These are phyloP conservation scores for Vickermania spadyakhi DNA, from an alignment of 208 protist species.

Conservation along the genomic window DNA sequence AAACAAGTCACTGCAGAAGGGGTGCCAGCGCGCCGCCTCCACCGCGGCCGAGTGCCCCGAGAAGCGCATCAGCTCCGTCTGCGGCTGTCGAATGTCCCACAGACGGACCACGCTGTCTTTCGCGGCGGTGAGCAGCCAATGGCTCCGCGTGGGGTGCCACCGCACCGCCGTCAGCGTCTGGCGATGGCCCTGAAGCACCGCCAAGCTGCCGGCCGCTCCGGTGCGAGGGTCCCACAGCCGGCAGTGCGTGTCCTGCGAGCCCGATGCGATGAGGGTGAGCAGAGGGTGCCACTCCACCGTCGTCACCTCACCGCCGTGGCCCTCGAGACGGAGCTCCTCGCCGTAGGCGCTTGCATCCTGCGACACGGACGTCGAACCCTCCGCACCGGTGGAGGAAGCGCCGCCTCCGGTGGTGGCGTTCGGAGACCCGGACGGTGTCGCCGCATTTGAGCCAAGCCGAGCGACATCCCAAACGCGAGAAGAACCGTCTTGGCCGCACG, in stretches of 20 bases:
- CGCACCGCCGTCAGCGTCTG: slow-evolving; percentile 69
- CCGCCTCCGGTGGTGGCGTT: background rate
- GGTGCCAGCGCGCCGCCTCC: slow-evolving; percentile 75
- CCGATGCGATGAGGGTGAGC: slow-evolving; percentile 71
- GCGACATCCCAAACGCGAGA: slow-evolving; percentile 80
- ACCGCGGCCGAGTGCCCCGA: slow-evolving; percentile 69
- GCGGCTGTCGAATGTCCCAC: slow-evolving; percentile 78
- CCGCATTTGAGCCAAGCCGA: slow-evolving; percentile 19
- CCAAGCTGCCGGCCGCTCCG: slow-evolving; percentile 59
- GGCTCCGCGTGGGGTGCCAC: slow-evolving; percentile 68
- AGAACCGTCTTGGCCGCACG: slow-evolving; percentile 72
- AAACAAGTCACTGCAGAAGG: slow-evolving; percentile 60
- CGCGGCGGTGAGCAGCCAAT: slow-evolving; percentile 60
- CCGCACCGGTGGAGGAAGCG: slow-evolving; percentile 1
- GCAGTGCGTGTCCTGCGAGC: slow-evolving; percentile 79
- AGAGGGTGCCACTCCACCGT: slow-evolving; percentile 81
- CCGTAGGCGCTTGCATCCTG: slow-evolving; percentile 2
- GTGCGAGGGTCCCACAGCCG: slow-evolving; percentile 84
- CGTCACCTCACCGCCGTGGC: slow-evolving; percentile 83
- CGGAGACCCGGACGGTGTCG: background rate
- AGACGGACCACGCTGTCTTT: slow-evolving; percentile 77
- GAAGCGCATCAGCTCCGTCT: slow-evolving; percentile 65
- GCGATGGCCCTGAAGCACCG: slow-evolving; percentile 71
- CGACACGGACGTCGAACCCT: background rate
- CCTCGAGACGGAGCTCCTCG: slow-evolving; percentile 82